Conservation (phyloP, 306 rosid species). For the Carpinus fangiana region DNA sequence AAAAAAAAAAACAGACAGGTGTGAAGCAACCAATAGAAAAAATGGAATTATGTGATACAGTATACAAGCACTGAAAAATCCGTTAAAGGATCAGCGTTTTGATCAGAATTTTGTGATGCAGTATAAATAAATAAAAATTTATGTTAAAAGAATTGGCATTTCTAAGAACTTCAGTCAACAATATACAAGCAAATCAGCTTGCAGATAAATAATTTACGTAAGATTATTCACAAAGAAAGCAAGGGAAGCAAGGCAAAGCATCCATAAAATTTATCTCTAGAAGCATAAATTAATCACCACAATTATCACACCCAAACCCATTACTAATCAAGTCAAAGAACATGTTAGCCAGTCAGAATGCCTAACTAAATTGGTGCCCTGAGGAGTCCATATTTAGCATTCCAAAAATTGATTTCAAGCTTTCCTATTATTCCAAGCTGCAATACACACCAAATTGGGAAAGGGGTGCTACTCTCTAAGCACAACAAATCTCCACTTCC, state of each 20-base stretch:
- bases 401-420: background rate
- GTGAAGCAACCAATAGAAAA: constrained; percentile 5
- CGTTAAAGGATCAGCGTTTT: background rate
- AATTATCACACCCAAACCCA: background rate
- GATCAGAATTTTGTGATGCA: no score
- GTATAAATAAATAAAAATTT: background rate
- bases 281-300: background rate
- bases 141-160: background rate
- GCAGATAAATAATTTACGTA: background rate
- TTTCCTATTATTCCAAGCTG: background rate
- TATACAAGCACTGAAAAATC: background rate
- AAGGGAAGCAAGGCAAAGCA: background rate
- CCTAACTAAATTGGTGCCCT: background rate
- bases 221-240: background rate
- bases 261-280: background rate
- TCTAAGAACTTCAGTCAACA: background rate
- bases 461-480: background rate
- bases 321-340: constrained; percentile 3
- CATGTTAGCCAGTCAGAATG: background rate
- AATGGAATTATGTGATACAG: background rate
- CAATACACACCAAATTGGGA: background rate
- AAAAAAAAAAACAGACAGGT: background rate
- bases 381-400: background rate
- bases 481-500: background rate
- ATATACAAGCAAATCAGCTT: constrained; percentile 2